Base-by-base conservation (phyloP, 805 yeast species). In the Kuraishia molischiana region DNA sequence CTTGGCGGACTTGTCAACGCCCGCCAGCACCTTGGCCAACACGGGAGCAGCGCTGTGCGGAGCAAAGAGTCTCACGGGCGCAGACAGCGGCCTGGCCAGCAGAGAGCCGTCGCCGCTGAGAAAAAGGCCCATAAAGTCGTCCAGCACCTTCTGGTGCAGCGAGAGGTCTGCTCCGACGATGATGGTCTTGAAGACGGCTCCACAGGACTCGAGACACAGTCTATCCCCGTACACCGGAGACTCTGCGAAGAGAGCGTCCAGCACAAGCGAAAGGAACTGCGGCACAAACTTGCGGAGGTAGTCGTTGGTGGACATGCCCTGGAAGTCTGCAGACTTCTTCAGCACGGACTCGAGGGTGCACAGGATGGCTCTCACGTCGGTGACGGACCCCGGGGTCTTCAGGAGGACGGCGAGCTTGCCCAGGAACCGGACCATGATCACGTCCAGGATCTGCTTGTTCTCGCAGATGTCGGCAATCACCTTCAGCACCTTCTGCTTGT, bases 11-110 rank as follows among this genome's bases (percentile, higher is more conserved):
- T 69, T 74, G 47, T 77, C 82, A 14, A 79, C 49, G 15, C 70
- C 73, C 3, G 79, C 66, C 8, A 79, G 36, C 1, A 78, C 47
- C 42, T 72, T 74, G 28, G 61, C 61, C 42, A 67, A 61, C 22
- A 66, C 41, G 1, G 64, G 55, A 17, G 74, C 58, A 14, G 63
- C 49, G 14, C 61, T 55, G 5, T 53, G 48, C 0, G 26, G 29
- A 2, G 45, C 46, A 2, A 58, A 35, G 1, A 66, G 37, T 19
- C 52, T 45, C 3, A 49, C 18, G 17, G 31, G 31, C 6, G 32
- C 4, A 0, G 46, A n/a, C 1, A 50, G 55, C 44, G 31, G 41
- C 29, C 14, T 51, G 30, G 13, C 47, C 18, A 35, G 49, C 37
- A 54, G 17, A 5, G 22, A 9, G 11, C 15, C 1, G 14, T 10